Conservation (phyloP, 2,329 filamentous ascomycete species). For the Albifimbria verrucaria region DNA sequence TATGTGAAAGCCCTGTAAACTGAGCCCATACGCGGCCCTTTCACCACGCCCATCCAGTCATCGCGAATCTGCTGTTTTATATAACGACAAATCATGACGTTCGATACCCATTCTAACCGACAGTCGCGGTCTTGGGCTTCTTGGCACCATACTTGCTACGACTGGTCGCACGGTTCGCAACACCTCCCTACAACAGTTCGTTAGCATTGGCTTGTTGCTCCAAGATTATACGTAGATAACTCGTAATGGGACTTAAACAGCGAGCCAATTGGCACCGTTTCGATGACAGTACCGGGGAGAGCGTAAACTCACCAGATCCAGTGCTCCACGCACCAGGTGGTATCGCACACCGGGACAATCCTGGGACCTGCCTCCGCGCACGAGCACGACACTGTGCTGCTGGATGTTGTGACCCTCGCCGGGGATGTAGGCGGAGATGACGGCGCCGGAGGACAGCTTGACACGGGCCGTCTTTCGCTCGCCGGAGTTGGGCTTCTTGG, state of each 20-base stretch:
- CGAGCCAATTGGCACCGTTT: no score
- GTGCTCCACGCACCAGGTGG: constrained; percentile 82
- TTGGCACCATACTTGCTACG: constrained; percentile 98
- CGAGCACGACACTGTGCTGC: constrained; percentile 95
- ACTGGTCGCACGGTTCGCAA: constrained; percentile 76
- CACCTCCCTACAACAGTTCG: constrained; percentile 66
- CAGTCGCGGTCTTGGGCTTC: constrained; percentile 84
- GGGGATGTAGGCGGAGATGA: constrained; percentile 91
- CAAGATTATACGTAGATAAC: background rate
- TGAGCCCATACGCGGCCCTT: no score
- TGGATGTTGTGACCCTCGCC: constrained; percentile 98
- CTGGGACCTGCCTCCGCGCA: constrained; percentile 88
- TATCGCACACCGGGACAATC: constrained; percentile 99
- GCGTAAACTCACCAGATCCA: constrained; percentile 85
- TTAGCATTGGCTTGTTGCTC: background rate
- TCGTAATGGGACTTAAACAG: no score
- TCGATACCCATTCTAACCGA: constrained; percentile 34
- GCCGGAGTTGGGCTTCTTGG: constrained; percentile 98
- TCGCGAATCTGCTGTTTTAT: no score
- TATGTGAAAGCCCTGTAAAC: no score
- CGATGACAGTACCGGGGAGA: no score
- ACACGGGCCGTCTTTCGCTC: constrained; percentile 95
- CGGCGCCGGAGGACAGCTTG: constrained; percentile 78
- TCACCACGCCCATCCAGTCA: no score
- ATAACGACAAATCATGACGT: no score